phyloP scores from a whole-genome alignment of 2,329 filamentous ascomycete species.

The Penicillium sp. region DNA sequence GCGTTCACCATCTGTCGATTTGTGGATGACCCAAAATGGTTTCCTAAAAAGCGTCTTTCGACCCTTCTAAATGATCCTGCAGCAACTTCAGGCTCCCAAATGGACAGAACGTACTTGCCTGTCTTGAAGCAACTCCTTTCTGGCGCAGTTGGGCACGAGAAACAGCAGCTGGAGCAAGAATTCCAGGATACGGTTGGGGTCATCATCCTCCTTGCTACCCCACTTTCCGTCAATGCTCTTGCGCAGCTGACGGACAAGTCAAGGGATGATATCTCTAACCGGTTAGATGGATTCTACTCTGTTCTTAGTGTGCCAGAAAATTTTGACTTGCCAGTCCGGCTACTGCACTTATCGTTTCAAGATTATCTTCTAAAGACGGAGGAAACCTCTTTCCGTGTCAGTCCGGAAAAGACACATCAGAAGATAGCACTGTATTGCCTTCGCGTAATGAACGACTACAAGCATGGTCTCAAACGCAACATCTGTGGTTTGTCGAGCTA shows the following conservation, averaged over 20 bases:
- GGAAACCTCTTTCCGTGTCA: background rate
- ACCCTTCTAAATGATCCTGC: too few species aligned
- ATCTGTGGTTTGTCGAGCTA: background rate
- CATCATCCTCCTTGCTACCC: background rate
- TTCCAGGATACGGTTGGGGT: background rate
- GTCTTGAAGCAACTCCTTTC: background rate
- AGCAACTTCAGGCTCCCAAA: background rate
- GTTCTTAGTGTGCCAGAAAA: background rate
- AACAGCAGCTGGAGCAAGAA: background rate
- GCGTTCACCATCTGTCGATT: too few species aligned
- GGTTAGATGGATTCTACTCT: background rate
- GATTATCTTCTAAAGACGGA: background rate
- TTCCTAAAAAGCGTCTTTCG: too few species aligned
- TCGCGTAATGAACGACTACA: background rate
- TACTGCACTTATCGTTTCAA: conserved; percentile 2
- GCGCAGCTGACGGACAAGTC: background rate
- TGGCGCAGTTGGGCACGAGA: background rate
- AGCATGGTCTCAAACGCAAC: background rate
- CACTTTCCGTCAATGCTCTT: background rate
- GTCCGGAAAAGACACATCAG: background rate
- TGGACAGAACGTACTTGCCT: background rate
- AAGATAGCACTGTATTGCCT: background rate
- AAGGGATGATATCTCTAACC: background rate
- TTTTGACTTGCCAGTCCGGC: background rate
- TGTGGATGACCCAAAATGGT: too few species aligned